Base-by-base conservation (phyloP, 2,329 filamentous ascomycete species). In the Diaporthe ampelina region DNA sequence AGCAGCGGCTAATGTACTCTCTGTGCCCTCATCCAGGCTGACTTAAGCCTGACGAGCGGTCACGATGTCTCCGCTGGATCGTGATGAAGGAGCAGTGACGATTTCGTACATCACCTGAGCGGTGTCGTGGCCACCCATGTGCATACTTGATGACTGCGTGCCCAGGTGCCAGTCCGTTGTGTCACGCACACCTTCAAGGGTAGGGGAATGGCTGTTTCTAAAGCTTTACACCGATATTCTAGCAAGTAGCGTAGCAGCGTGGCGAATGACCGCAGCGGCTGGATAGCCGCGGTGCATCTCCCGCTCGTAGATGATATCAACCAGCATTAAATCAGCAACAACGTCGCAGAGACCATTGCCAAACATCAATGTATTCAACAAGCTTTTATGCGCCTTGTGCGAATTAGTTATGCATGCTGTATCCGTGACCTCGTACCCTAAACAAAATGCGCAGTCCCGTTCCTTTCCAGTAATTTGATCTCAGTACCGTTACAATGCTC, bases 401-500 rank as follows among this genome's bases (percentile, higher is more conserved):
- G 63, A 68, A 50, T 68, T 40, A 52, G 32, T 15, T 26, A 68
- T 68, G 63, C 63, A 54, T 68, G 63, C 63, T 37, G 63, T 40
- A 9, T 37, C 63, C 63, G 48, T 54, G 26, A 40, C 21, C 32
- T 68, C 63, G n/a, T 54, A 21, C 29, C 45, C 48, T 54, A 26
- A 68, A 4, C 29, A 26, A 26, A 68, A 4, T 54, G 21, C 52
- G 29, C 15, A 37, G 63, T 43, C 9, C 63, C 63, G 48, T 54
- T 54, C 63, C 48, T 21, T 40, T 40, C 63, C 63, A 54, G 45
- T 26, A 43, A 26, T 37, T 68, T 54, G 37, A 68, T 29, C 19
- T 37, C 48, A 65, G n/a, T 54, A 67, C 29, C 50, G 63, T 68
- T 40, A 68, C 63, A 68, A 68, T 68, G 63, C 63, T 29, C 15